Evolutionary conservation across 2,329 filamentous ascomycete species (phyloP), one percentile per base, ranked within the genome.

Genomic region (Tympanopsis confertula): DNA sequence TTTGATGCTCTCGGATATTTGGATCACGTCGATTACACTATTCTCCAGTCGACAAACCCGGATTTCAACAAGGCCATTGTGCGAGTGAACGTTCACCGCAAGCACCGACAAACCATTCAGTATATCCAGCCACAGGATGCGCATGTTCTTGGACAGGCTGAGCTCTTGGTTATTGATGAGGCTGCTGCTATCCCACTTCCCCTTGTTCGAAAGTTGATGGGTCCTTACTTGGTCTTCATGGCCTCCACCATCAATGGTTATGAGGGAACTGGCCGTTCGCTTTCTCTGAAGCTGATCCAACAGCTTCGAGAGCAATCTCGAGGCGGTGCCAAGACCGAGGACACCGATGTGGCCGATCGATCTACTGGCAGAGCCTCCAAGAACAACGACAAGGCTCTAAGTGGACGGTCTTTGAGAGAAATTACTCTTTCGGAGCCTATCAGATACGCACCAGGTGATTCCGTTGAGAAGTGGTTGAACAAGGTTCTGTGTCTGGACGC

Each of bases 1-100:
- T 98, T 98, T 50, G 91, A 98, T 56, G 85, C 88, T 10, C 69
- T 98, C 19, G 85, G 82, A 20, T 98, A 98, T 53, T 77, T 87
- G 45, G 91, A 98, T 50, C 91, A 98, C 54, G 78, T 87, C 48
- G 91, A 98, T 55, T 98, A 98, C 62, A 93, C 87, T 38, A 96
- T 98, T 47, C 87, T 96, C 40, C 91, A 98, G 54, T 95, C 88
- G 1, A 96, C 89, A 3, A 95, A 98, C 58, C 89, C 91, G 1
- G 89, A 95, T 47, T 95, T 96, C 67, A 95, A 96, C 69, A 98
- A 98, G 65, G 91, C 91, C 3, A 94, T 98, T 53, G 91, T 98
- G 15, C 74, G 91, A 38, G 91, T 98, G 46, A 96, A 98, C 61
- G 79, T 98, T 36, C 87, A 96, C 63, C 73, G 88, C 44, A 82